Percentiles rank a stretch among this genome's conserved stretches.
Evolutionary conservation across 2,329 filamentous ascomycete species (phyloP).

Genomic region (Trichothecium sympodiale): DNA sequence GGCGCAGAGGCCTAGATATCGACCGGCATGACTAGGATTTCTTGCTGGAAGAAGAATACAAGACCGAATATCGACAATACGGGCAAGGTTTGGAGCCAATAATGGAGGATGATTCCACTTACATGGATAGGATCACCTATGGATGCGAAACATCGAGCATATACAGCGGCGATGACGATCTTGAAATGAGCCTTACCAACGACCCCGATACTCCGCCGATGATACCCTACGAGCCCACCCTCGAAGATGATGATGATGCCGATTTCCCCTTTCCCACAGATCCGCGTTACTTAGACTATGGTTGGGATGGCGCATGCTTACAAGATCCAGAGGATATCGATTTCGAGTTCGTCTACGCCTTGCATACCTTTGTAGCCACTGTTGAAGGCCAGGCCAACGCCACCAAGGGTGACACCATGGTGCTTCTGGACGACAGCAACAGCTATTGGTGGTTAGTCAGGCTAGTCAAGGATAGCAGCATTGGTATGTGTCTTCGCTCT

Average conservation of each 20-base stretch:
- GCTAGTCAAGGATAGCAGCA: conserved; percentile 95
- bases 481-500: conserved; percentile 41
- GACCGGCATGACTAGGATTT: too few relatives aligned
- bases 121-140: too few relatives aligned
- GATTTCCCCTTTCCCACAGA: conserved; percentile 45
- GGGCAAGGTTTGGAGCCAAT: not conserved
- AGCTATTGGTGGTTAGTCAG: conserved; percentile 99
- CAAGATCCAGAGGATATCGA: conserved; percentile 92
- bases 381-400: conserved; percentile 98
- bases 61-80: not conserved
- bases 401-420: conserved; percentile 97
- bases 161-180: conserved; percentile 1
- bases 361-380: conserved; percentile 95
- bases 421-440: conserved; percentile 94
- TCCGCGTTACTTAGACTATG: conserved; percentile 55
- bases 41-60: not conserved
- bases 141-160: too few relatives aligned
- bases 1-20: too few relatives aligned
- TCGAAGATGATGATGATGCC: conserved; percentile 50
- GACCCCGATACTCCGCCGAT: conserved; percentile 21
- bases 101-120: not conserved
- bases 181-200: too few relatives aligned
- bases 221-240: conserved; percentile 33
- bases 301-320: conserved; percentile 78
- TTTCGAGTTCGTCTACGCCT: conserved; percentile 97